Base-by-base conservation (phyloP, 331 rosid genomes). In the Stylosanthes scabra region DNA sequence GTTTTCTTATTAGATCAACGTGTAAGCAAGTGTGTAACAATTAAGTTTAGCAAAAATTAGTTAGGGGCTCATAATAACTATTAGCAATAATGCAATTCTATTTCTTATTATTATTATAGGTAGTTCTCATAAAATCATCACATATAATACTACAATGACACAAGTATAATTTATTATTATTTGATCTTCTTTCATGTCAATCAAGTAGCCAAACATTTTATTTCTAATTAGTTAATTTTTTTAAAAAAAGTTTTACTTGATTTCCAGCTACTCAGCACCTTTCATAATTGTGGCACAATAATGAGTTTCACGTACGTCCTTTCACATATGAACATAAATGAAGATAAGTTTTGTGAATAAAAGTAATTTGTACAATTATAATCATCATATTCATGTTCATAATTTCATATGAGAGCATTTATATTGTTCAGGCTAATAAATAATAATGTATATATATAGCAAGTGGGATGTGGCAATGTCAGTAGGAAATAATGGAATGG, bases 291-390 rank as follows among this genome's bases (percentile, higher is more conserved):
- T 68, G 4, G 14, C 15, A 34, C 34, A 28, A 25, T 61, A 14
- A 39, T 51, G 52, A 63, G 40, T 8, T 10, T 57, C 66, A 42
- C 28, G 27, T 46, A 49, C 11, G 5, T 9, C 45, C 27, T 31
- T 14, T 47, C 15, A 50, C 47, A 46, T 12, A 34, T 31, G 61
- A 34, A 39, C 77, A 50, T 62, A 16, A 11, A 73, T 62, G 55
- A 20, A 4, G 7, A 40, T 12, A 11, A 3, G 42, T 25, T 70
- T 42, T 56, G 54, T 57, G 63, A 12, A 20, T 42, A 2, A 1
- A 65, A 45, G 11, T 25, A 11, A 6, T 25, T 3, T 61, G n/a
- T 14, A 60, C 0, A 8, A 3, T 34, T n/a, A 28, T 11, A 8
- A 31, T 31, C 2, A 2, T 31, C 37, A 31, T 31, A 31, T 31